Percentiles rank a stretch among this genome's conserved stretches.
Conservation (phyloP, 2,329 filamentous ascomycete species). For the Septoria linicola region DNA sequence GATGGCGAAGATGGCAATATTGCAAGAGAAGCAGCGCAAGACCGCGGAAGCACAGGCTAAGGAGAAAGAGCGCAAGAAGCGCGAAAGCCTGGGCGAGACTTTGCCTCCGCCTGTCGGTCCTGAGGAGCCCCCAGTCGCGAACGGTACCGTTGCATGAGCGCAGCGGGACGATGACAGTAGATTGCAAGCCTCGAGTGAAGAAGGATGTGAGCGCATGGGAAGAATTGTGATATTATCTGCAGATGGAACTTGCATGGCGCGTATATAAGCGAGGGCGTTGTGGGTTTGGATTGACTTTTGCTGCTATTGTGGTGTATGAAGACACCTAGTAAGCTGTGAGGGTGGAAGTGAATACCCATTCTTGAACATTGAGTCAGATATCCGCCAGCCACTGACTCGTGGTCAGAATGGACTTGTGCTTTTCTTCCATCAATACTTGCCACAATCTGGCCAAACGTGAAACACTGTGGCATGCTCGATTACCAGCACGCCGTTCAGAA, state of each 20-base stretch:
- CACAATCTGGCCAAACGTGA: too few relatives aligned
- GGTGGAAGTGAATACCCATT: constrained; percentile 13
- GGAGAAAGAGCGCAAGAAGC: constrained; percentile 28
- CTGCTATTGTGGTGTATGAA: not conserved
- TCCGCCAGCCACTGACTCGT: constrained; percentile 1
- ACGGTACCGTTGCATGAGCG: not conserved
- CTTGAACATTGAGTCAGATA: constrained; percentile 6
- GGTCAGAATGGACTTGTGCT: too few relatives aligned
- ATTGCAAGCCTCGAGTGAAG: not conserved
- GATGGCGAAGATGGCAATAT: constrained; percentile 35
- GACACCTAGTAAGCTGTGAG: not conserved
- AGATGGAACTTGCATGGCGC: constrained; percentile 1
- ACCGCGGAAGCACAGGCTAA: constrained; percentile 30
- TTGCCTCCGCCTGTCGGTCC: constrained; percentile 4
- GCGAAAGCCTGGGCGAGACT: constrained; percentile 17
- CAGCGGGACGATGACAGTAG: not conserved
- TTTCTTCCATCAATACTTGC: too few relatives aligned
- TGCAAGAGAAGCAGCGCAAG: constrained; percentile 33
- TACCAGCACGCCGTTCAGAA: too few relatives aligned
- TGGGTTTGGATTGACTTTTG: not conserved
- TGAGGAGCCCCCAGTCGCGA: constrained; percentile 9
- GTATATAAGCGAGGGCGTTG: constrained; percentile 10
- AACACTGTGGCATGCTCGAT: too few relatives aligned
- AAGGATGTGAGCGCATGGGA: not conserved
- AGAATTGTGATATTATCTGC: not conserved